phyloP scores from a whole-genome alignment of 441 rosid genomes.

The Corymbia citriodora region DNA sequence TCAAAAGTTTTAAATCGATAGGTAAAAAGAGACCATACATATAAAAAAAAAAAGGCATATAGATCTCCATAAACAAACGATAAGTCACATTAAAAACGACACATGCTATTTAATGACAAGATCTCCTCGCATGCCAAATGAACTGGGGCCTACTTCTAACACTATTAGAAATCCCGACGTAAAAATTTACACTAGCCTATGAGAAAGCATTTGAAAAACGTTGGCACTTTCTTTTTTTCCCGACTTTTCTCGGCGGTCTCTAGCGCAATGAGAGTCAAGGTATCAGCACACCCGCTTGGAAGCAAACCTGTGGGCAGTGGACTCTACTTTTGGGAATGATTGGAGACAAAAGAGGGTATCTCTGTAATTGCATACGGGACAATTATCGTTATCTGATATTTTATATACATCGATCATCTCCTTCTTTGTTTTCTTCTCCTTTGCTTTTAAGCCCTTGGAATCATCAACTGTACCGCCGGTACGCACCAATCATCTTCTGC shows the following conservation, averaged over 20 bases:
- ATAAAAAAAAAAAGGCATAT: neutral
- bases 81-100: rapidly evolving
- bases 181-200: neutral
- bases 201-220: neutral
- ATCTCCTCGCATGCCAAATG: neutral
- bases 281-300: neutral
- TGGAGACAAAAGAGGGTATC: neutral
- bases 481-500: neutral
- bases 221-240: neutral
- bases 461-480: neutral
- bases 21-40: neutral
- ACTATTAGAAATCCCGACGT: neutral
- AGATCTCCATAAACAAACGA: rapidly evolving
- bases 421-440: neutral
- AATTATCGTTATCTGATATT: neutral
- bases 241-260: neutral
- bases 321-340: neutral
- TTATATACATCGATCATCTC: neutral
- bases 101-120: neutral
- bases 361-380: neutral
- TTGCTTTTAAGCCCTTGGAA: neutral
- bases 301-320: neutral
- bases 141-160: neutral
- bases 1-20: neutral
- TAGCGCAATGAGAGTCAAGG: neutral